A percentile compares a stretch with the other conserved stretches of the same genome.
Conservation (phyloP, 73 alveolate species). For the Paramecium pentaurelia region DNA sequence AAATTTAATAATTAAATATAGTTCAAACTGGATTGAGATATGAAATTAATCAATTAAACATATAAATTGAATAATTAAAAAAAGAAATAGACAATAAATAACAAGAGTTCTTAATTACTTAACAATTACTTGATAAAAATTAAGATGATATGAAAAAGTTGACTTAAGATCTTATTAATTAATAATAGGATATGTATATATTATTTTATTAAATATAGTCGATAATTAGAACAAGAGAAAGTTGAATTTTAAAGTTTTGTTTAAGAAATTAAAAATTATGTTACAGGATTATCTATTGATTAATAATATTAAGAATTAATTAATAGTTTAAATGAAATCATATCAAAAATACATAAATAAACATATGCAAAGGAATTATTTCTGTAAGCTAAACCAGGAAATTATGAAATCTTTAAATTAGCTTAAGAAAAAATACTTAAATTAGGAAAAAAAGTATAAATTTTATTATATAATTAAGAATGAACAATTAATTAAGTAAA, state of each 20-base stretch:
- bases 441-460: not conserved
- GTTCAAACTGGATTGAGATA: not conserved
- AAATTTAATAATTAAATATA: not conserved
- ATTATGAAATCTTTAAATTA: not conserved
- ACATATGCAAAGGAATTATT: not conserved
- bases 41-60: not conserved
- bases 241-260: not conserved
- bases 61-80: not conserved
- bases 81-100: not conserved
- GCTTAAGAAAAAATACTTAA: not conserved
- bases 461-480: not conserved
- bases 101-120: not conserved
- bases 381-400: not conserved
- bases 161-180: not conserved
- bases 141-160: not conserved
- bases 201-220: not conserved
- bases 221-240: not conserved
- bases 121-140: not conserved
- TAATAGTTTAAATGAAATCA: not conserved
- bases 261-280: not conserved
- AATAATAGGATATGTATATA: not conserved
- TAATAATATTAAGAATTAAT: not conserved
- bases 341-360: not conserved
- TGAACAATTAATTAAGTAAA: conserved; percentile 22
- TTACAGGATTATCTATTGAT: not conserved